Conservation (phyloP, 2,329 filamentous ascomycete genomes). For the Phaeophleospora eucalypticola region DNA sequence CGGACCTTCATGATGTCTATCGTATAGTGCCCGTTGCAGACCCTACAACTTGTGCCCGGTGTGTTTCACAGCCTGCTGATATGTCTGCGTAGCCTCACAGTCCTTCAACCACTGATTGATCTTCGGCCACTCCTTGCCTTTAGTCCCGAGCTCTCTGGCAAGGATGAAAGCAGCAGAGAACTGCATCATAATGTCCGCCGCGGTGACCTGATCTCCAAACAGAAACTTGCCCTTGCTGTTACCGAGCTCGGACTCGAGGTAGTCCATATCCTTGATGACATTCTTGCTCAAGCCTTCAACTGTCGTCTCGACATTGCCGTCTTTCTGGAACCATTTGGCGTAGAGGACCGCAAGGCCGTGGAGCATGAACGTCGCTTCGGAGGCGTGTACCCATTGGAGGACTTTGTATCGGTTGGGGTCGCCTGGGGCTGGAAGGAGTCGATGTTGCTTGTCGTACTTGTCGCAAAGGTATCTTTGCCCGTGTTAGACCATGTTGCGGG, state of each 20-base stretch:
- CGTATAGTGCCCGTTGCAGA: background rate
- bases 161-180: conserved; percentile 41
- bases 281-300: conserved; percentile 40
- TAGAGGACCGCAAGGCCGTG: conserved; percentile 46
- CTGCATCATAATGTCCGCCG: conserved; percentile 46
- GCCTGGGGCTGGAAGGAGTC: conserved; percentile 37
- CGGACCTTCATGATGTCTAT: no score
- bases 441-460: conserved; percentile 40
- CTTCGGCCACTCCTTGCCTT: conserved; percentile 33
- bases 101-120: conserved; percentile 36
- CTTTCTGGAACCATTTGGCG: conserved; percentile 41
- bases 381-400: conserved; percentile 44
- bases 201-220: conserved; percentile 40
- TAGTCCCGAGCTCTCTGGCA: conserved; percentile 34
- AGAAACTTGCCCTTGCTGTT: conserved; percentile 39
- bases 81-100: conserved; percentile 35
- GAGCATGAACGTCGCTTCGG: conserved; percentile 46
- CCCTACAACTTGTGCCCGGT: conserved; percentile 34
- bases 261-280: conserved; percentile 44
- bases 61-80: conserved; percentile 40
- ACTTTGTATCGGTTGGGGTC: conserved; percentile 34
- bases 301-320: conserved; percentile 34
- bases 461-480: conserved; percentile 43
- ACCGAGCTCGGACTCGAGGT: conserved; percentile 41
- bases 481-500: background rate